phyloP scores from a whole-genome alignment of 2,329 filamentous ascomycete genomes.

The Thielaviopsis euricoi region DNA sequence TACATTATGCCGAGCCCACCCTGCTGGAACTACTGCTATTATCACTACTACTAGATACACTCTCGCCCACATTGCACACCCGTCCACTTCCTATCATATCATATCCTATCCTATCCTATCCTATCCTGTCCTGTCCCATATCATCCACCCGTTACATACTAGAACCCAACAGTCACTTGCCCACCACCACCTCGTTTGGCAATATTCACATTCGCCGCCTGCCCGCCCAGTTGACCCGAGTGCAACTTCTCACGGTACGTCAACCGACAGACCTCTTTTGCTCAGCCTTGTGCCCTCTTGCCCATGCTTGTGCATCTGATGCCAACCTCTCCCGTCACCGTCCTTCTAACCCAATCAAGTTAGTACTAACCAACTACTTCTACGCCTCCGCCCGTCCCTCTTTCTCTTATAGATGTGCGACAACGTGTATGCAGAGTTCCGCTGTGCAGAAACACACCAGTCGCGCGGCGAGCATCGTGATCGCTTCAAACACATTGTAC shows the following conservation, averaged over 20 bases:
- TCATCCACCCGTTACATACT: no score
- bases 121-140: no score
- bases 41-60: no score
- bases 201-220: neutral
- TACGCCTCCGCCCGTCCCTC: neutral
- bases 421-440: conserved; percentile 11
- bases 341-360: no score
- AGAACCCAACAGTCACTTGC: no score
- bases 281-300: neutral
- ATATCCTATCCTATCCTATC: no score
- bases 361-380: neutral
- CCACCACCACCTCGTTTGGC: no score
- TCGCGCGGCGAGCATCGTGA: conserved; percentile 4
- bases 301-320: no score
- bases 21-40: no score
- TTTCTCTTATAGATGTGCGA: conserved; percentile 9
- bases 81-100: no score
- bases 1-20: no score
- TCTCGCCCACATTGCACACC: no score
- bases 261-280: neutral
- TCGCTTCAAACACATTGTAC: conserved; percentile 10
- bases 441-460: conserved; percentile 8
- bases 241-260: neutral
- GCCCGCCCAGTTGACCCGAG: neutral
- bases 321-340: neutral